A percentile compares a stretch with the other conserved stretches of the same genome.
These are phyloP conservation scores for Kwoniella newhampshirensis DNA, from an alignment of 768 basidiomycete genomes.

Conservation along the genomic window DNA sequence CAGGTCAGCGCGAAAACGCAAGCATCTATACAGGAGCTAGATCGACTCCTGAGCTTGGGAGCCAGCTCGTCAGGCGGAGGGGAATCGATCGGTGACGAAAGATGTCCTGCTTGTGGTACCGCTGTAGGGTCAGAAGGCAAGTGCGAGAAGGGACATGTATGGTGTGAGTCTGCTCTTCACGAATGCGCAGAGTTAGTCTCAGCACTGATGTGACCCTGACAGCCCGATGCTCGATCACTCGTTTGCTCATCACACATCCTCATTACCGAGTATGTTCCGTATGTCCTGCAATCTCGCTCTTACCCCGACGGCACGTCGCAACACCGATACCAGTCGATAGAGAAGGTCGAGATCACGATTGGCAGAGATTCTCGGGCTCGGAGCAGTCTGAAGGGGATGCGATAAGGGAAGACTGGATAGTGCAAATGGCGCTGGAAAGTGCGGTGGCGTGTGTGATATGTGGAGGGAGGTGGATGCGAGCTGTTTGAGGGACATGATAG, in stretches of 20 bases:
- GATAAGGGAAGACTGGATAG: conserved; percentile 13
- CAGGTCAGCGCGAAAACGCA: background rate
- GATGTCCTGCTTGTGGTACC: conserved; percentile 20
- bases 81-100: background rate
- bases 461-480: conserved; percentile 45
- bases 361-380: conserved; percentile 12
- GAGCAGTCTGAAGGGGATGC: background rate
- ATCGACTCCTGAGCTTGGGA: background rate
- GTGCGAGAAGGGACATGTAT: conserved; percentile 37
- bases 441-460: conserved; percentile 36
- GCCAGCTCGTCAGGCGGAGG: background rate
- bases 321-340: conserved; percentile 21
- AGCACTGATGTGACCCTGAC: background rate
- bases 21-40: background rate
- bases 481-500: conserved; percentile 17
- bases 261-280: conserved; percentile 39
- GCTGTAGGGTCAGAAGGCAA: conserved; percentile 7
- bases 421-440: conserved; percentile 29
- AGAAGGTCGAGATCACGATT: conserved; percentile 23
- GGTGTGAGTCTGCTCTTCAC: conserved; percentile 34
- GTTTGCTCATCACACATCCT: conserved; percentile 32
- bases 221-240: conserved; percentile 44
- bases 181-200: background rate
- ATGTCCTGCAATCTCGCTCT: conserved; percentile 39
- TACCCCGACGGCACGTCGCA: conserved; percentile 10